Conservation (phyloP, 2,329 filamentous ascomycete species). For the Metarhizium guizhouense region DNA sequence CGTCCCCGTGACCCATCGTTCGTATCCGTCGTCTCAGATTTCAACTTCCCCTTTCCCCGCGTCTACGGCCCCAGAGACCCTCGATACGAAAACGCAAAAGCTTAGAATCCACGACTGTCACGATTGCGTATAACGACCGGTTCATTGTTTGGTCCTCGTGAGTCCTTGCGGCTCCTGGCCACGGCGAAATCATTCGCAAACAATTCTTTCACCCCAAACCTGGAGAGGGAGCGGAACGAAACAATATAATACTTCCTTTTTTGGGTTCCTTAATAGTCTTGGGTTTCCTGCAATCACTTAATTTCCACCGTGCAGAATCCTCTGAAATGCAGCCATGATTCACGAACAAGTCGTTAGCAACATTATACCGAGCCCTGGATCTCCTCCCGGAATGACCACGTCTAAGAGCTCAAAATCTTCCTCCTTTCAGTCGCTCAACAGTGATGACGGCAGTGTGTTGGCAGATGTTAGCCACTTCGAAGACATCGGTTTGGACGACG, state of each 20-base stretch:
- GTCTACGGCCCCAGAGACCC: not conserved
- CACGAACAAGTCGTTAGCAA: conserved; percentile 19
- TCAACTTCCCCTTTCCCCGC: not conserved
- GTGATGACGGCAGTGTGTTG: conserved; percentile 61
- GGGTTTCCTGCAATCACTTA: not conserved
- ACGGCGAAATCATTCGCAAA: not conserved
- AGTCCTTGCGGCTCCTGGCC: not conserved
- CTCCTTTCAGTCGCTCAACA: conserved; percentile 72
- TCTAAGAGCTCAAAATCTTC: conserved; percentile 90
- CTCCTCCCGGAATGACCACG: conserved; percentile 55
- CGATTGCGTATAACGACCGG: not conserved
- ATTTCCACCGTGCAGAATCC: not conserved
- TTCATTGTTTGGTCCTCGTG: not conserved
- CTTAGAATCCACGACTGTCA: not conserved
- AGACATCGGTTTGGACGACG: conserved; percentile 79
- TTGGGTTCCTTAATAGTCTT: no score
- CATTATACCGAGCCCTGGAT: conserved; percentile 23
- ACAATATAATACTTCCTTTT: no score
- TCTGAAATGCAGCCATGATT: conserved; percentile 26
- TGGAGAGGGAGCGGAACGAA: not conserved
- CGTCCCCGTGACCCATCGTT: not conserved
- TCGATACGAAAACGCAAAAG: not conserved
- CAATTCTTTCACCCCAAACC: not conserved
- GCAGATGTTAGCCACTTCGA: conserved; percentile 80
- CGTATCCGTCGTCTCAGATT: not conserved